Evolutionary conservation across 805 yeast genomes (phyloP).

Genomic region (Ogataea degrootiae): DNA sequence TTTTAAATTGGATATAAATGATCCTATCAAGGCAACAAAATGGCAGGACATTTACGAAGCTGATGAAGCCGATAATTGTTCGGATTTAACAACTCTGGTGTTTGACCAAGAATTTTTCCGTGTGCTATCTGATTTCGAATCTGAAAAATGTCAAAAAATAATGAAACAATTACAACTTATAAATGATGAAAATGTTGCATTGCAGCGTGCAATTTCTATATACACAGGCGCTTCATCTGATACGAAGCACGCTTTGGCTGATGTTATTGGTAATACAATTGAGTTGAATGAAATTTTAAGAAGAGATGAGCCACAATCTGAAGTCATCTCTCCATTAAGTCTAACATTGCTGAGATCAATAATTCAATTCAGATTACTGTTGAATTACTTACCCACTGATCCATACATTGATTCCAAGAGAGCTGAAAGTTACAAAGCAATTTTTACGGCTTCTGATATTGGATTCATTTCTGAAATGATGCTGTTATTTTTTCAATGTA

Average conservation of each 20-base stretch:
- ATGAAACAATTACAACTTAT: conserved; percentile 20
- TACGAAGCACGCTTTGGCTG: conserved; percentile 17
- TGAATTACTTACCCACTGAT: conserved; percentile 19
- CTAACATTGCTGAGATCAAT: conserved; percentile 36
- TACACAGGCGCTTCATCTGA: conserved; percentile 6
- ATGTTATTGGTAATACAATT: conserved; percentile 43
- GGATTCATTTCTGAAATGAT: conserved; percentile 37
- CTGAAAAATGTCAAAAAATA: conserved; percentile 11
- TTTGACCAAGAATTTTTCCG: conserved; percentile 25
- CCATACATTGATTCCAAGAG: conserved; percentile 7
- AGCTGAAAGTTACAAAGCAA: conserved; percentile 17
- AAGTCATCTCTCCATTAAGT: conserved; percentile 12
- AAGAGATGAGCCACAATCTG: conserved; percentile 35
- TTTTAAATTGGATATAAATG: conserved; percentile 20
- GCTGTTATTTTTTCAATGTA: conserved; percentile 38
- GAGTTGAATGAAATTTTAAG: conserved; percentile 56
- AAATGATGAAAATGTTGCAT: conserved; percentile 11
- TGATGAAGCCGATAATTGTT: conserved; percentile 27
- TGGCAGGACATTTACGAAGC: conserved; percentile 25
- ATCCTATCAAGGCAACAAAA: conserved; percentile 8
- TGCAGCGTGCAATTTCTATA: conserved; percentile 11
- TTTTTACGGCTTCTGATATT: conserved; percentile 27
- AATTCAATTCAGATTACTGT: conserved; percentile 36
- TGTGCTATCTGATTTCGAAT: conserved; percentile 18
- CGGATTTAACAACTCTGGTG: conserved; percentile 22